A percentile compares a stretch with the other conserved stretches of the same genome.
Conservation (phyloP, 1,139 yeast genomes). For the Yamadazyma taylorii region DNA sequence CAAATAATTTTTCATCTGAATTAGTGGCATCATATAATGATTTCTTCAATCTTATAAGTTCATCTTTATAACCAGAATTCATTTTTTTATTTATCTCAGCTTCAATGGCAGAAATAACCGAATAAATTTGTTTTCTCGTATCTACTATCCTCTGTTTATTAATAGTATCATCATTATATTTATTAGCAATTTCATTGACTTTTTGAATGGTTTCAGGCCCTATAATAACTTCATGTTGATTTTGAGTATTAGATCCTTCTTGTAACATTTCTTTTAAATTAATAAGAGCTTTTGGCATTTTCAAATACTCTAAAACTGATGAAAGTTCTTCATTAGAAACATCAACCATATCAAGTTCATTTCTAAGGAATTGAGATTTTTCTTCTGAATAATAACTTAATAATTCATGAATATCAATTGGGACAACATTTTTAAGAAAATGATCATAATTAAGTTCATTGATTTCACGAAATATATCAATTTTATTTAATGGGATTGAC, state of each 20-base stretch:
- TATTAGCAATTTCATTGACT: conserved; percentile 29
- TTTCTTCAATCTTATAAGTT: conserved; percentile 57
- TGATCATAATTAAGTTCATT: conserved; percentile 57
- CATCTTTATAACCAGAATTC: conserved; percentile 36
- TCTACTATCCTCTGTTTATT: conserved; percentile 26
- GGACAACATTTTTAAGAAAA: conserved; percentile 78
- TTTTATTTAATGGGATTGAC: conserved; percentile 51
- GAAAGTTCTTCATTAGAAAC: conserved; percentile 76
- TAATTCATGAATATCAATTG: conserved; percentile 83
- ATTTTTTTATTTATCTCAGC: conserved; percentile 6
- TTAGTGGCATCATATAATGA: conserved; percentile 67
- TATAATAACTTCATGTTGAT: conserved; percentile 11
- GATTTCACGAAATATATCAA: conserved; percentile 33
- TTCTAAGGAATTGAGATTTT: conserved; percentile 74
- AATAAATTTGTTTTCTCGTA: conserved; percentile 42
- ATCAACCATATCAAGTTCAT: conserved; percentile 72
- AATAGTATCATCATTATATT: conserved; percentile 21
- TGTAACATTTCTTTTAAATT: conserved; percentile 48
- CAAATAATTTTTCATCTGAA: conserved; percentile 61
- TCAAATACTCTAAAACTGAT: conserved; percentile 77
- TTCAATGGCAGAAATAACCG: conserved; percentile 42
- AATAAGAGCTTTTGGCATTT: conserved; percentile 66
- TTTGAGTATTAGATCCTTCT: conserved; percentile 6
- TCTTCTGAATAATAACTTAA: conserved; percentile 87
- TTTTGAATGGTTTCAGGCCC: conserved; percentile 19